A percentile compares a stretch with the other conserved stretches of the same genome.
phyloP scores from a whole-genome alignment of 2,329 filamentous ascomycete genomes.

The Fusarium poae region DNA sequence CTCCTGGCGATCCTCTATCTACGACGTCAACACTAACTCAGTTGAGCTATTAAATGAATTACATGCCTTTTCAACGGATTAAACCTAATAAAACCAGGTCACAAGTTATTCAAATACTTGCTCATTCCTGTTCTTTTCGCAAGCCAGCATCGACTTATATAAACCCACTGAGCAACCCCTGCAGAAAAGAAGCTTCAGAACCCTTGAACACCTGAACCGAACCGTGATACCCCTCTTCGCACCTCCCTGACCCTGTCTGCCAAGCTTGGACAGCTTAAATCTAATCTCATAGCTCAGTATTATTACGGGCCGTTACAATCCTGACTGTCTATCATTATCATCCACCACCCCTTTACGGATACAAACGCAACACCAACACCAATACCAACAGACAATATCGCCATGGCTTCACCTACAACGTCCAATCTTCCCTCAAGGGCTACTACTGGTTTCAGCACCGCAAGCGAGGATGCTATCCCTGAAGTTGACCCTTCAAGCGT shows the following conservation, averaged over 20 bases:
- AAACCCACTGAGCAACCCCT: conserved; percentile 13
- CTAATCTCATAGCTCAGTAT: conserved; percentile 23
- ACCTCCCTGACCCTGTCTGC: conserved; percentile 39
- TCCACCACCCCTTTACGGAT: conserved; percentile 10
- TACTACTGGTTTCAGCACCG: conserved; percentile 59
- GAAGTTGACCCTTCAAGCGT: conserved; percentile 71
- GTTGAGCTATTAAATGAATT: conserved; percentile 17
- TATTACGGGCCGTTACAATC: conserved; percentile 17
- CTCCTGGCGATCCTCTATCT: conserved; percentile 37
- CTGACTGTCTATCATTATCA: conserved; percentile 12
- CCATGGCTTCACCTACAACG: conserved; percentile 52
- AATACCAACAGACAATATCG: not conserved
- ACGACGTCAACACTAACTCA: conserved; percentile 38
- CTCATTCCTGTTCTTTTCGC: not conserved
- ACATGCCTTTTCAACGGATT: not conserved
- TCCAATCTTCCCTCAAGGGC: conserved; percentile 61
- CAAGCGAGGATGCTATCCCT: conserved; percentile 70
- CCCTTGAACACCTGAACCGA: conserved; percentile 31
- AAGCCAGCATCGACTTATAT: not conserved
- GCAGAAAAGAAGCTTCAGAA: conserved; percentile 36
- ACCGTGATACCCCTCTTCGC: conserved; percentile 36
- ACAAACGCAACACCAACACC: not conserved
- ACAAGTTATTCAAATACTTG: conserved; percentile 6
- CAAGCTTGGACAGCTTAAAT: conserved; percentile 35
- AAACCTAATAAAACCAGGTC: not conserved